These are phyloP conservation scores for Solanum medicagineum DNA, from an alignment of 257 asterid genomes.

Conservation along the genomic window DNA sequence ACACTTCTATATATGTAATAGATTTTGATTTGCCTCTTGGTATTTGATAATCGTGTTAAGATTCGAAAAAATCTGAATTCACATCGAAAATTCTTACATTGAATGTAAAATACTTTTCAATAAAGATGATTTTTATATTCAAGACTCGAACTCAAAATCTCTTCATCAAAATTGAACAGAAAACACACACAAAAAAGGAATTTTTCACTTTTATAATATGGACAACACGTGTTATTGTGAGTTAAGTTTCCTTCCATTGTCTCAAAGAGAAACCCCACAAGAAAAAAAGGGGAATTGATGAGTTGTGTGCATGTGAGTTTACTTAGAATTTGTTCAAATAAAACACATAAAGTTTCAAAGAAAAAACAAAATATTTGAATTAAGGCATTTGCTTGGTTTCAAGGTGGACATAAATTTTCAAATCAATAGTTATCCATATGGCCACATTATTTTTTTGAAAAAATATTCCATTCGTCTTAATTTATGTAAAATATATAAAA, in stretches of 20 bases:
- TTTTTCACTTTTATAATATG: neutral
- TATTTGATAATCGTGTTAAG: neutral
- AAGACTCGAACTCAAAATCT: accelerated
- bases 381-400: neutral
- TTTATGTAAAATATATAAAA: neutral
- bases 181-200: neutral
- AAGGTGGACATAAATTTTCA: neutral
- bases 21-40: no score
- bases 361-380: neutral
- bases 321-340: neutral
- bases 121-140: neutral
- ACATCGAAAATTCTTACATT: neutral
- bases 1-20: no score
- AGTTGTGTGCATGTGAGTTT: constrained; percentile 7
- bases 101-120: neutral
- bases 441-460: neutral
- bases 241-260: neutral
- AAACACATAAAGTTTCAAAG: neutral
- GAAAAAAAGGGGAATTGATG: neutral
- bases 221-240: neutral
- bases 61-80: accelerated
- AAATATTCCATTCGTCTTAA: accelerated
- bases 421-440: neutral
- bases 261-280: neutral
- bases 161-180: accelerated